Base-by-base conservation (phyloP, 2,329 filamentous ascomycete genomes). In the Allantophomopsis cytisporea region DNA sequence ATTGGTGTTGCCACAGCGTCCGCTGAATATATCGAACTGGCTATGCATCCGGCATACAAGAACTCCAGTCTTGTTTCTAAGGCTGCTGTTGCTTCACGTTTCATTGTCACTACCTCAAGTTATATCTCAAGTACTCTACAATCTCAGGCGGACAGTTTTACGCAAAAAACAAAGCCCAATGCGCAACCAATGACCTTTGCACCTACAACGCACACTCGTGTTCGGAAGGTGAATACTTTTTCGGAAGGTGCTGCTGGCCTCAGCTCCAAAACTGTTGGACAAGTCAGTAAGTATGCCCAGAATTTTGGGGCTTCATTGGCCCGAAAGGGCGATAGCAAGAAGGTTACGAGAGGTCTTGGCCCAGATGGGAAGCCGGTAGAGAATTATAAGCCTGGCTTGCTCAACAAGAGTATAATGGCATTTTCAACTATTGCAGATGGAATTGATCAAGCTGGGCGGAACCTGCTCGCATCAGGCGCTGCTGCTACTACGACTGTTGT, bases 391-490 rank as follows among this genome's bases (percentile, higher is more conserved):
- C 89, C 91, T 0, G 89, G 91, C 5, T 64, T 98, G 21, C 63
- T 98, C 48, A 98, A 98, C 64, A 95, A 94, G 69, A 87, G 80
- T 45, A 67, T 98, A 65, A 96, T 98, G 66, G 91, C 91, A 0
- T 96, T 96, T 59, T 86, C 83, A 31, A 98, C 91, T 0, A 76
- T 98, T 35, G 84, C 87, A 17, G 91, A 98, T 53, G 91, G 91
- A 31, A 83, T 96, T 42, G 88, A 94, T 49, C 81, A 94, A 49
- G 83, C 85, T 2, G 83, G 86, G 1, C 80, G 81, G 39, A 83
- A 76, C 45, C 65, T 98, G 21, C 68, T 98, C 21, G 74, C 72
- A 4, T 79, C 80, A 8, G 76, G 81, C 2, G 81, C 84, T 3
- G 69, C 71, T 1, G 87, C 89, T n/a, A 82, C 89, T 17, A 86